Base-by-base conservation (phyloP, 2,329 filamentous ascomycete genomes). In the Clonostachys rhizophaga region DNA sequence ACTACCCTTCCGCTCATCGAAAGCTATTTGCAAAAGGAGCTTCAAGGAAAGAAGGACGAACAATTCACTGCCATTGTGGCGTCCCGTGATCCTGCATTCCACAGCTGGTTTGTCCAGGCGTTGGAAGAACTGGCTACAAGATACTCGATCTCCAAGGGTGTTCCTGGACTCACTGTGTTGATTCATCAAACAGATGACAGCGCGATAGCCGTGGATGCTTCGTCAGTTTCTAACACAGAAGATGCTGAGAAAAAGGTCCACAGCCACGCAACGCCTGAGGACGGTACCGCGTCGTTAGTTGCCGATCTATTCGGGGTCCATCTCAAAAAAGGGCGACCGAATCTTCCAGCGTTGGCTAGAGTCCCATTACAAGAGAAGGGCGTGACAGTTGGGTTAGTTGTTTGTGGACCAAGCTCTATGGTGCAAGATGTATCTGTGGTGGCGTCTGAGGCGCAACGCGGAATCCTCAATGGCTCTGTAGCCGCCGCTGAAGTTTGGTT, bases 1-100 rank as follows among this genome's bases (percentile, higher is more conserved):
- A 78, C 75, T 58, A 69, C 70, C 2, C 55, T 59, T 14, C 48
- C 44, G 18, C 30, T 14, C 20, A 5, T 7, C 33, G 42, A 18
- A 44, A 33, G 42, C 30, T 11, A 43, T 9, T 30, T 14, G 37
- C 46, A 44, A 4, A 8, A 47, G 1, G 16, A 18, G 17, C 50
- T 12, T 34, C 9, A 34, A 10, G n/a, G 40, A 11, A 53, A 48
- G 40, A 53, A 30, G 24, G 9, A 30, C 24, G 24, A 9, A 30
- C 24, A 30, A 10, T 30, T 12, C 49, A 50, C 39, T 20, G 34
- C 50, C 5, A 40, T 54, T 4, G 46, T 48, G 17, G 47, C 50
- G 3, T 44, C 44, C 4, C 37, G 40, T 3, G 48, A 50, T 34
- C 45, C 37, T 3, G 37, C 33, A 2, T 45, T 54, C 7, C 35